Base-by-base conservation (phyloP, 495 filamentous ascomycete species). In the Talaromyces adpressus region DNA sequence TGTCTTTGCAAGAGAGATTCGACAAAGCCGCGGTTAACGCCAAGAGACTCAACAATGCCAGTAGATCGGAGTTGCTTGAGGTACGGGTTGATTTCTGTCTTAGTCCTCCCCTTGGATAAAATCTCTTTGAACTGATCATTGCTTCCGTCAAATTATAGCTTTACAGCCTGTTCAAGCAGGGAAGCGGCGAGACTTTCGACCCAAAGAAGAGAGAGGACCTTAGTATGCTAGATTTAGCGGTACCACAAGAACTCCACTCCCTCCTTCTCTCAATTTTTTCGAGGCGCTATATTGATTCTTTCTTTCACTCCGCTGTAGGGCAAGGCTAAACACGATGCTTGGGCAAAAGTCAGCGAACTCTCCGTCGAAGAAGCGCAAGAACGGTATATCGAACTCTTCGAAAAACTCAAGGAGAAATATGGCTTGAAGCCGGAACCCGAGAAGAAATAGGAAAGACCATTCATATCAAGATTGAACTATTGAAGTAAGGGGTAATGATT, bases 251-350 rank as follows among this genome's bases (percentile, higher is more conserved):
- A 29, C 29, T 29, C 29, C 29, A 29, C 11, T 45, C 16, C 39
- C 11, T n/a, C 39, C 39, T 45, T 34, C 32, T 34, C 32, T 12
- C 32, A 12, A 11, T 2, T 34, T 12, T 34, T 2, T 11, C 32
- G 3, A 34, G 32, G 11, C 32, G 16, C 14, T 16, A 16, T 25
- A 29, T 7, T 56, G 20, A 25, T 45, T 63, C 6, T 20, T 57
- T 25, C 39, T 54, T 29, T 12, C 36, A 11, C 39, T 27, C 5
- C 47, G 18, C 23, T 39, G 5, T 66, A 95, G 91, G 85, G 76
- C 74, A 93, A 92, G 78, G 86, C 85, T 65, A 94, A 93, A 82
- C 82, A 85, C 78, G 81, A 81, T 36, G 87, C 86, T 20, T 97
- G 91, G 91, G 71, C 87, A 73, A 81, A 84, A 63, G 63, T 86